Evolutionary conservation across 2,329 filamentous ascomycete genomes (phyloP), one percentile per base, ranked within the genome.

Genomic region (Epicoccum nigrum): DNA sequence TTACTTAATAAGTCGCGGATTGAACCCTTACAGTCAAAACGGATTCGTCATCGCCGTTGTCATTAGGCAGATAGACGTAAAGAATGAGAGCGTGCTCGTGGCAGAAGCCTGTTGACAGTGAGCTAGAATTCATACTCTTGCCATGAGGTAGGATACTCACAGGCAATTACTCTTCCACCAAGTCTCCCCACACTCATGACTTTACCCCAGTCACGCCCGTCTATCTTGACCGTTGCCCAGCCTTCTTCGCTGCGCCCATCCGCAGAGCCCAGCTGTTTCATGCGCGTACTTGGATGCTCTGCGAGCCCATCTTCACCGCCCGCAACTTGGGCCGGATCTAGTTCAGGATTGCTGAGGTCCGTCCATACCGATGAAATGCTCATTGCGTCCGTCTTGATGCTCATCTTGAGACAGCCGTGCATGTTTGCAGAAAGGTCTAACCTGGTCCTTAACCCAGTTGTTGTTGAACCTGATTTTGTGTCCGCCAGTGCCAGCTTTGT

Each of bases 101-200:
- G 31, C 86, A 86, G 72, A 95, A 92, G 69, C 81, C 80, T 83
- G 34, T 11, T 9, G 13, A 15, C 56, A 39, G 59, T 71, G 35
- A 69, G 49, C 34, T 38, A 20, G 9, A 45, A 12, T 38, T 30
- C 15, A 20, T 25, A 20, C 12, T 16, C 20, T 44, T 15, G 27
- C 9, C 9, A 16, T n/a, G 16, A 31, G 7, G 11, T 8, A 13
- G 40, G 4, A 16, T 12, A 65, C 83, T 76, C 58, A 86, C 92
- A 97, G 49, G 92, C 94, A 77, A 97, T 94, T 43, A 97, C 93
- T 60, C 91, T 83, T 1, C 92, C 93, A 62, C 94, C 93, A 23
- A 97, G 77, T 42, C 92, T 81, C 1, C 93, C 93, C 11, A 97
- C 92, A 71, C 91, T 95, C 60, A 99, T 79, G n/a, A 97, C 93